Conservation (phyloP, 345 rosid species). For the Aurinia saxatilis region DNA sequence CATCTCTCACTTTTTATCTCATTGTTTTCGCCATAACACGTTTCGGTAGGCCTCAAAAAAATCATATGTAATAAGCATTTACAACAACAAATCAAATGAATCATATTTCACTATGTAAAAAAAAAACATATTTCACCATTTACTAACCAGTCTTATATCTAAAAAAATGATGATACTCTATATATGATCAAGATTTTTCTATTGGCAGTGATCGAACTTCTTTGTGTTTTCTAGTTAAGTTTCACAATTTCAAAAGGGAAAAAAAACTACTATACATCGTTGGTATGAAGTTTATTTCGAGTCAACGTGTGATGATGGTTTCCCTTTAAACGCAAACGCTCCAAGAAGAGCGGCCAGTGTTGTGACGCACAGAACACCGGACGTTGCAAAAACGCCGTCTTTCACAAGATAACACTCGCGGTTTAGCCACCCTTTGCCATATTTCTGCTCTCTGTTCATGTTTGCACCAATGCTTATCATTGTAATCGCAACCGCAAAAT, state of each 20-base stretch:
- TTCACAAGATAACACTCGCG: constrained; percentile 63
- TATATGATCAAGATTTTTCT: not conserved
- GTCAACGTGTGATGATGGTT: constrained; percentile 2
- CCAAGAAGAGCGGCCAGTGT: constrained; percentile 31
- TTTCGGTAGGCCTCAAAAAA: not conserved
- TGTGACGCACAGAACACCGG: constrained; percentile 36
- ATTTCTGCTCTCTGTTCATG: constrained; percentile 61
- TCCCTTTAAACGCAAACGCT: constrained; percentile 23
- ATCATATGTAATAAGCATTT: not conserved
- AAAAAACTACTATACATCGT: constrained; percentile 3
- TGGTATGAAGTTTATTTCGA: constrained; percentile 5
- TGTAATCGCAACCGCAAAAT: constrained; percentile 41
- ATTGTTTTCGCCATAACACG: not conserved
- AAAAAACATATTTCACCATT: not conserved
- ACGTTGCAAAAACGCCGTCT: constrained; percentile 45
- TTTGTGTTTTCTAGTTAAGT: not conserved
- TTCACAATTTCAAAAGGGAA: not conserved
- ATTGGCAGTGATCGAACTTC: not conserved
- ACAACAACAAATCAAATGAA: not conserved
- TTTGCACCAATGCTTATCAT: constrained; percentile 47
- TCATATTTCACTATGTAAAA: too few species aligned
- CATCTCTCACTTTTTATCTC: not conserved
- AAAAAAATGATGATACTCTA: not conserved
- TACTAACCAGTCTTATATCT: not conserved
- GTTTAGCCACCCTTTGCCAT: constrained; percentile 72